These are phyloP conservation scores for Centrapalus pauciflorus DNA, from an alignment of 129 eudicot species.

Conservation along the genomic window DNA sequence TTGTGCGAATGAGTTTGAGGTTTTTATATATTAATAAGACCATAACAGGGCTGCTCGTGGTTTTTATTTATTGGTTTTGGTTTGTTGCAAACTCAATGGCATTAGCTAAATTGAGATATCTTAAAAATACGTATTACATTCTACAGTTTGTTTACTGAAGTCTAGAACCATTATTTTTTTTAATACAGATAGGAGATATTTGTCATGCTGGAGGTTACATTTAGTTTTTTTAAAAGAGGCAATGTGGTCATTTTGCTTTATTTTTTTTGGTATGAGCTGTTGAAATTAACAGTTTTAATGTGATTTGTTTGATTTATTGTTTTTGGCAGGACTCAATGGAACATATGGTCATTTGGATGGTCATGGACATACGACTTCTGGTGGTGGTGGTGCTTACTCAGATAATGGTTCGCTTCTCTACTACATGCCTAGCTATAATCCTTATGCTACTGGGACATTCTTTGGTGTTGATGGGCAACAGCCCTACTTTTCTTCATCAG, in stretches of 20 bases:
- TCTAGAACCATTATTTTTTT: too few species aligned
- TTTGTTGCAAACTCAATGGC: too few species aligned
- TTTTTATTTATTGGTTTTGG: too few species aligned
- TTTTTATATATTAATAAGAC: neutral
- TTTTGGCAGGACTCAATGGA: slow-evolving; percentile 52
- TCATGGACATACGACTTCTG: slow-evolving; percentile 22
- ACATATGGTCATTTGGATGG: slow-evolving; percentile 42
- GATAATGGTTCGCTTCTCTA: slow-evolving; percentile 51
- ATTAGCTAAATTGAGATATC: too few species aligned
- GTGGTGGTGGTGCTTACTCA: slow-evolving; percentile 40
- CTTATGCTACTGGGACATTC: slow-evolving; percentile 42
- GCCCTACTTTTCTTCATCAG: slow-evolving; percentile 48
- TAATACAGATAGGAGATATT: too few species aligned
- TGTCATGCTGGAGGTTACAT: neutral
- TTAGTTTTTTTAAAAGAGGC: too few species aligned
- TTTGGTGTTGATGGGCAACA: slow-evolving; percentile 51
- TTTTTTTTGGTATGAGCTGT: neutral
- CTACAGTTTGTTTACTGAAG: too few species aligned
- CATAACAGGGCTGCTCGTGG: too few species aligned
- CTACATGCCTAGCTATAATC: slow-evolving; percentile 54
- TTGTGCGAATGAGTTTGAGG: neutral
- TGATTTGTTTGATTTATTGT: neutral
- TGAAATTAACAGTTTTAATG: too few species aligned
- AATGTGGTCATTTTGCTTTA: neutral
- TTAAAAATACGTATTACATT: too few species aligned